Conservation (phyloP, 192 early-diverging fungal genomes). For the Backusella circina region DNA sequence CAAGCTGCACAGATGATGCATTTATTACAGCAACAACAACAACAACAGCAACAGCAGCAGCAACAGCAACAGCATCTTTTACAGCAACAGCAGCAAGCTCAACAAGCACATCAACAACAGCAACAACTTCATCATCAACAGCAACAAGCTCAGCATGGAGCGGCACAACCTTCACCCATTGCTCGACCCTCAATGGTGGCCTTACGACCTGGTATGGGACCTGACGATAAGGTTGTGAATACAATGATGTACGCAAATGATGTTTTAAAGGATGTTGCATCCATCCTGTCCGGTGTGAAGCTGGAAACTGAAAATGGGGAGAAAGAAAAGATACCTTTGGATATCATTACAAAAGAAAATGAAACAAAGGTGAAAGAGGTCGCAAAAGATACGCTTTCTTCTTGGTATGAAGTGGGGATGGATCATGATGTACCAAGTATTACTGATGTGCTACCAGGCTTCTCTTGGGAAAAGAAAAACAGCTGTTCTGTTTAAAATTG, state of each 20-base stretch:
- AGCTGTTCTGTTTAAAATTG: neutral
- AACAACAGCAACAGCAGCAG: neutral
- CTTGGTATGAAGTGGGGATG: conserved; percentile 19
- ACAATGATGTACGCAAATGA: conserved; percentile 15
- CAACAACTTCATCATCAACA: neutral
- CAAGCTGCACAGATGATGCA: conserved; percentile 1
- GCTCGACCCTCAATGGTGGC: neutral
- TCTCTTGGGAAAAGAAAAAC: conserved; percentile 4
- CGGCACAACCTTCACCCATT: neutral
- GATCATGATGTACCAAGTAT: conserved; percentile 5
- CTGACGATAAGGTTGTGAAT: conserved; percentile 4
- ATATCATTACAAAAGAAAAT: no score
- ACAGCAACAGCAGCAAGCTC: neutral
- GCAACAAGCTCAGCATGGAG: neutral
- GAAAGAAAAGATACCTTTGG: neutral
- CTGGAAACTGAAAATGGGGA: neutral
- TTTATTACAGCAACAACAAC: neutral
- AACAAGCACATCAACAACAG: neutral
- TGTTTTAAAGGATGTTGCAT: conserved; percentile 9
- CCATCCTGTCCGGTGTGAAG: neutral
- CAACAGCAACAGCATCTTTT: neutral
- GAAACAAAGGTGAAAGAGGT: neutral
- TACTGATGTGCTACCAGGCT: neutral
- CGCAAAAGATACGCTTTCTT: neutral
- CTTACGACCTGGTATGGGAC: conserved; percentile 1